A percentile compares a stretch with the other conserved stretches of the same genome.
These are phyloP conservation scores for Cladobotryum mycophilum DNA, from an alignment of 2,329 filamentous ascomycete genomes.

Conservation along the genomic window DNA sequence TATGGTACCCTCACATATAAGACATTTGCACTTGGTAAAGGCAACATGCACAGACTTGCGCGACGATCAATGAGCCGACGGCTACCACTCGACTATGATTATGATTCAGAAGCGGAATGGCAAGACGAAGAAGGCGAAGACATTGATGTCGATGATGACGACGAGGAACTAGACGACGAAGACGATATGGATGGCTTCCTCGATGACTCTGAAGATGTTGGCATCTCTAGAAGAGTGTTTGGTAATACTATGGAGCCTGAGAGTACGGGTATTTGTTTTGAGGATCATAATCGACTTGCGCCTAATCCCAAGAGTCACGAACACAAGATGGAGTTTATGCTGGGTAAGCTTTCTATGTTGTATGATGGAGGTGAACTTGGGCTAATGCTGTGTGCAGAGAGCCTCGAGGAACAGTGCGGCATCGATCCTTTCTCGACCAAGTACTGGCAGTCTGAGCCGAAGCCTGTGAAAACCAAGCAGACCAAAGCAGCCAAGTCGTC, in stretches of 20 bases:
- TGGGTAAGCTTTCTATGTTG: constrained; percentile 44
- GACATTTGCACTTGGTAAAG: constrained; percentile 37
- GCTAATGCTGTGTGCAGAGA: constrained; percentile 29
- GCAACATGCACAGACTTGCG: constrained; percentile 45
- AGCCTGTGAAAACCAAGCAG: constrained; percentile 14
- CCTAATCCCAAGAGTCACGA: constrained; percentile 46
- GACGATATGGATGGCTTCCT: constrained; percentile 87
- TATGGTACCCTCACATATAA: constrained; percentile 64
- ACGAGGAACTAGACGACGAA: constrained; percentile 67
- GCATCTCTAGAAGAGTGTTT: constrained; percentile 49
- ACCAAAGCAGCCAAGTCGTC: constrained; percentile 5
- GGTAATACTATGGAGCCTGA: constrained; percentile 67
- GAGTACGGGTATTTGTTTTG: constrained; percentile 79
- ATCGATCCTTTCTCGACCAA: constrained; percentile 80
- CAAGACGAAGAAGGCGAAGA: constrained; percentile 68
- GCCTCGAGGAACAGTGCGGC: constrained; percentile 41
- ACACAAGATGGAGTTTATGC: constrained; percentile 69
- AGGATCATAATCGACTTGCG: constrained; percentile 47
- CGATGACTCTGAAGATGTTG: constrained; percentile 73
- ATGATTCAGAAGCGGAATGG: constrained; percentile 84
- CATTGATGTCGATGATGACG: constrained; percentile 59
- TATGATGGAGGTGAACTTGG: background rate
- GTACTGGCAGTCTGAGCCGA: constrained; percentile 62
- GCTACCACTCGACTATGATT: constrained; percentile 71
- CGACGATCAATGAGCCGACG: constrained; percentile 47